Evolutionary conservation across 257 asterid species (phyloP).

Genomic region (Ballota nigra): DNA sequence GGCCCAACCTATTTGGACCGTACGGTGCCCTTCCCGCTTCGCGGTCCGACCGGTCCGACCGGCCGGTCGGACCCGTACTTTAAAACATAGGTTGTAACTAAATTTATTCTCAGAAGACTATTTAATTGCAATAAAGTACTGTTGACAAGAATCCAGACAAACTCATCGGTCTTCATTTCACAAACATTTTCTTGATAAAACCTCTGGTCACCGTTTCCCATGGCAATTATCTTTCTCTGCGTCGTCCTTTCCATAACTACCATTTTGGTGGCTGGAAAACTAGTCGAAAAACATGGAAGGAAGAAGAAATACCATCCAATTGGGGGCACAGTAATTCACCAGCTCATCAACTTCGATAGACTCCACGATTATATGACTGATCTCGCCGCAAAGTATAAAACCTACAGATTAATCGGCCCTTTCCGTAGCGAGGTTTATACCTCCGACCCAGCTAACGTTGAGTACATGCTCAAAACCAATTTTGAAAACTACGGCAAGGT

Average conservation of each 20-base stretch:
- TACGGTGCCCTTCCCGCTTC: too few relatives aligned
- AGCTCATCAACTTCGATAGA: conserved; percentile 52
- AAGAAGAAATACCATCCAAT: conserved; percentile 51
- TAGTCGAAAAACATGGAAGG: conserved; percentile 24
- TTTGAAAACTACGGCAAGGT: conserved; percentile 71
- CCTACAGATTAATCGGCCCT: conserved; percentile 59
- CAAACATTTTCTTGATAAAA: neutral
- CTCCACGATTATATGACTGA: conserved; percentile 71
- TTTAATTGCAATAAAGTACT: too few relatives aligned
- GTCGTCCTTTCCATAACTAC: conserved; percentile 20
- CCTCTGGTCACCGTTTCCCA: neutral
- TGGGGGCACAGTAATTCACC: conserved; percentile 56
- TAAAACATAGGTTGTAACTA: too few relatives aligned
- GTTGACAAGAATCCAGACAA: too few relatives aligned
- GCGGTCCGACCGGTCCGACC: too few relatives aligned
- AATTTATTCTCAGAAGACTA: too few relatives aligned
- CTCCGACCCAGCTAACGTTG: conserved; percentile 62
- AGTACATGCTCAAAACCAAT: conserved; percentile 62
- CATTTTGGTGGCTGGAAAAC: conserved; percentile 18
- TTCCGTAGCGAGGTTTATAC: conserved; percentile 57
- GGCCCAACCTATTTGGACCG: too few relatives aligned
- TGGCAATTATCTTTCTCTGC: conserved; percentile 26
- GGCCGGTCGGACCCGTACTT: too few relatives aligned
- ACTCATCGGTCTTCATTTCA: too few relatives aligned
- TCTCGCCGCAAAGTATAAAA: conserved; percentile 45